phyloP scores from a whole-genome alignment of 306 rosid species.

The Glycine tomentella region DNA sequence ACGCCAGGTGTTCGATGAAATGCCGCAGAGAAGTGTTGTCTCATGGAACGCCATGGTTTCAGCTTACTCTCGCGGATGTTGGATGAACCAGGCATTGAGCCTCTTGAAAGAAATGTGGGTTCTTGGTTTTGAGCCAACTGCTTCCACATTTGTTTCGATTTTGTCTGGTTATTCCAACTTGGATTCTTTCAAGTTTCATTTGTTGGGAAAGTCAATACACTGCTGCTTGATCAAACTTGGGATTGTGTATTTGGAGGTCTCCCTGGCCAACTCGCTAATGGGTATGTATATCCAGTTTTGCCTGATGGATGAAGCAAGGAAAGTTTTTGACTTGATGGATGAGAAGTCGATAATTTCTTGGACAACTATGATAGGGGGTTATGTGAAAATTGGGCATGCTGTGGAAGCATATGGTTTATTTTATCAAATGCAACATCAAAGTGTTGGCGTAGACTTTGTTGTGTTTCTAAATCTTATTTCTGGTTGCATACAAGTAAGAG shows the following conservation, averaged over 20 bases:
- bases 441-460: slow-evolving; percentile 47
- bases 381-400: slow-evolving; percentile 46
- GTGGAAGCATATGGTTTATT: slow-evolving; percentile 46
- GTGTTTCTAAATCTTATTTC: slow-evolving; percentile 51
- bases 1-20: slow-evolving; percentile 58
- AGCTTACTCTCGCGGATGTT: slow-evolving; percentile 56
- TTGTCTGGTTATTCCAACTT: slow-evolving; percentile 48
- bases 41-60: slow-evolving; percentile 75
- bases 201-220: slow-evolving; percentile 51
- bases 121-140: slow-evolving; percentile 51
- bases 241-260: slow-evolving; percentile 44
- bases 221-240: slow-evolving; percentile 56
- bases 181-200: slow-evolving; percentile 5
- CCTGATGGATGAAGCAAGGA: slow-evolving; percentile 47
- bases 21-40: slow-evolving; percentile 60
- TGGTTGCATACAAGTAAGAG: slow-evolving; percentile 44
- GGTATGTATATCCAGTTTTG: slow-evolving; percentile 52
- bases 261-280: slow-evolving; percentile 57
- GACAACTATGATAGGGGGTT: slow-evolving; percentile 58
- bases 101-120: slow-evolving; percentile 58
- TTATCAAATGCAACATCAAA: slow-evolving; percentile 49
- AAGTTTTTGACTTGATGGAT: slow-evolving; percentile 51
- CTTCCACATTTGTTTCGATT: slow-evolving; percentile 52
- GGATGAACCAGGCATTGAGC: slow-evolving; percentile 49
- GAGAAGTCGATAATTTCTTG: slow-evolving; percentile 57